Base-by-base conservation (phyloP, 768 basidiomycete genomes). In the Mycena filopes region DNA sequence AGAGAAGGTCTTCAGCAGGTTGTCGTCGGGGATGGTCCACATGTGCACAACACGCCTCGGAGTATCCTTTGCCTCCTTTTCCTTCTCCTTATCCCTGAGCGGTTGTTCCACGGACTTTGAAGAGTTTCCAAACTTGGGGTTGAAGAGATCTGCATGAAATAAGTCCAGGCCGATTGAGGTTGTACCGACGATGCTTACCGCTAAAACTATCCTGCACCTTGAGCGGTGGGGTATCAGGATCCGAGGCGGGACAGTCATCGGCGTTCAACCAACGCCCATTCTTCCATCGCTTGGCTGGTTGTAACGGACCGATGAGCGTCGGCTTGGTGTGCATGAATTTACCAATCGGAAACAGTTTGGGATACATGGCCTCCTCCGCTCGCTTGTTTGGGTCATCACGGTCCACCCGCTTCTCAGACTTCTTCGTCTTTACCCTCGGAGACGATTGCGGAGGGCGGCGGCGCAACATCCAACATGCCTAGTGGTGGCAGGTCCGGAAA, bases 401-500 rank as follows among this genome's bases (percentile, higher is more conserved):
- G 55, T 83, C 85, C 56, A 80, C 82, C 66, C 83, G 83, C 68
- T 88, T 90, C 62, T 87, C 90, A 41, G 84, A 84, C 55, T 85
- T 86, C 75, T 81, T 89, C 76, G 77, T 83, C 15, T 71, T n/a
- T 73, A 73, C 85, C 79, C 50, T 79, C 78, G 48, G 73, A 60
- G 4, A 69, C 51, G 33, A 70, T 68, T n/a, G 75, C 69, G 26
- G 77, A 67, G 54, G 71, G 40, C 50, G 74, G 65, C 21, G 77
- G 74, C 70, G 82, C 67, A 65, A 84, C 70, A 57, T 90, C 89
- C 33, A 87, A 77, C 55, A 93, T 79, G 13, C 79, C 80, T 42
- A 87, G 80, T 13, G 88, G 84, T 36, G 86, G 86, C 13, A 97
- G 84, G 60, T 98, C 97, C 0, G 96, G 95, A 75, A 98, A 98